Base-by-base conservation (phyloP, 2,329 filamentous ascomycete species). In the Zopfia rhizophila region DNA sequence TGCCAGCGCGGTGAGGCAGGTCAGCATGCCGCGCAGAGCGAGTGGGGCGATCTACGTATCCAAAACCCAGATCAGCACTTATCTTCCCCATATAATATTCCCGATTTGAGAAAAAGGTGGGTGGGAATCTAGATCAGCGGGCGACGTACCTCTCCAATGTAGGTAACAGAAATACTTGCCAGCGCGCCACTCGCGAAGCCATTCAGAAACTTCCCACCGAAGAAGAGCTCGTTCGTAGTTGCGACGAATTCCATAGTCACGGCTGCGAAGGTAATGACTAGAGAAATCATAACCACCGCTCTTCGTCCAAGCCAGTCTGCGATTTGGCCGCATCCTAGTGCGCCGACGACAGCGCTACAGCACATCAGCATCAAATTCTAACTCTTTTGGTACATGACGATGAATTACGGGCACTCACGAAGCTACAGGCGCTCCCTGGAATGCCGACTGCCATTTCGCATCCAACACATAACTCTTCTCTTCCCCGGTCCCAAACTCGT, bases 391-490 rank as follows among this genome's bases (percentile, higher is more conserved):
- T 12, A 35, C 16, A 46, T 12, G n/a, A n/a, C n/a, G n/a, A n/a
- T n/a, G n/a, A n/a, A n/a, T n/a, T n/a, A n/a, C n/a, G n/a, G n/a
- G n/a, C n/a, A 63, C 65, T 40, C 56, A 69, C 51, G 66, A 68
- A 27, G 75, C 74, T 13, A 76, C 66, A 2, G 75, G 74, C 0
- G 63, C 76, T 8, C 73, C 75, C 27, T 68, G 66, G 48, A 78
- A 77, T 4, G 75, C 75, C 14, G 65, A 68, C 51, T 79, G 75
- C 76, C 76, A 79, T 12, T 71, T 66, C 3, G 73, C 69, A 11
- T 70, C 57, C 7, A 78, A 56, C 5, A 76, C 73, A 59, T 72
- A 77, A 42, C 58, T 58, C 1, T 63, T 70, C 1, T 68, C 62
- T 31, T 63, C 50, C 12, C 35, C 42, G 19, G 38, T 48, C 11